Conservation (phyloP, 1,284 basidiomycete species). For the Naganishia cerealis region DNA sequence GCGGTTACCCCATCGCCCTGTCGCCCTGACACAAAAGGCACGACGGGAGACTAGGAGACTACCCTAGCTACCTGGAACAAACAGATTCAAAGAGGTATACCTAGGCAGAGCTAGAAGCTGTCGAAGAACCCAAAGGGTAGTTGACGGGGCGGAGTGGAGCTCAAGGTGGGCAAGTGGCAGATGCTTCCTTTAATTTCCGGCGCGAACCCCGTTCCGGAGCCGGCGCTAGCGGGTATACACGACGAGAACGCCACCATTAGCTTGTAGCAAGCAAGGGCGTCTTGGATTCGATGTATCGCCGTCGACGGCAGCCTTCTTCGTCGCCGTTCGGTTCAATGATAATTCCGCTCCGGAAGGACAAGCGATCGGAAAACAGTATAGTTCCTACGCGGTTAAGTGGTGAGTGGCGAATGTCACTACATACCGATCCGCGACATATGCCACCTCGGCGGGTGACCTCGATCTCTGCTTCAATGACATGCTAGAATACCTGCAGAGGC, state of each 20-base stretch:
- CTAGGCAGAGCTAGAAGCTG: not conserved
- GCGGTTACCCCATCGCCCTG: not conserved
- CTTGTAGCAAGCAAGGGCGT: not conserved
- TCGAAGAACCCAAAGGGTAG: not conserved
- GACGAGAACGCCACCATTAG: not conserved
- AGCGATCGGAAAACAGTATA: not conserved
- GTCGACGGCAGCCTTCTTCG: not conserved
- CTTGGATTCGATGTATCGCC: not conserved
- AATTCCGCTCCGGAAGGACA: not conserved
- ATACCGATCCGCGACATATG: too few relatives aligned
- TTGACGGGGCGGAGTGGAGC: not conserved
- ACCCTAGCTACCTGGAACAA: not conserved
- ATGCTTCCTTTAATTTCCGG: conserved; percentile 1
- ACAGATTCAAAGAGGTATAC: not conserved
- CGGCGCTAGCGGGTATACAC: conserved; percentile 2
- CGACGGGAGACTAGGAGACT: not conserved
- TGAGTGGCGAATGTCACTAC: not conserved
- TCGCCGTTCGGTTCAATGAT: not conserved
- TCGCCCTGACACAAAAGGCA: not conserved
- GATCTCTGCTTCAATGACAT: too few relatives aligned
- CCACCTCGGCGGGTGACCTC: too few relatives aligned
- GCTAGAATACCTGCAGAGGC: too few relatives aligned
- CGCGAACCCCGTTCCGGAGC: not conserved
- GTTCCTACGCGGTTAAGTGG: conserved; percentile 1
- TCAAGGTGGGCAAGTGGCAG: not conserved